Conservation (phyloP, 768 basidiomycete species). For the Naganishia vaughanmartiniae region DNA sequence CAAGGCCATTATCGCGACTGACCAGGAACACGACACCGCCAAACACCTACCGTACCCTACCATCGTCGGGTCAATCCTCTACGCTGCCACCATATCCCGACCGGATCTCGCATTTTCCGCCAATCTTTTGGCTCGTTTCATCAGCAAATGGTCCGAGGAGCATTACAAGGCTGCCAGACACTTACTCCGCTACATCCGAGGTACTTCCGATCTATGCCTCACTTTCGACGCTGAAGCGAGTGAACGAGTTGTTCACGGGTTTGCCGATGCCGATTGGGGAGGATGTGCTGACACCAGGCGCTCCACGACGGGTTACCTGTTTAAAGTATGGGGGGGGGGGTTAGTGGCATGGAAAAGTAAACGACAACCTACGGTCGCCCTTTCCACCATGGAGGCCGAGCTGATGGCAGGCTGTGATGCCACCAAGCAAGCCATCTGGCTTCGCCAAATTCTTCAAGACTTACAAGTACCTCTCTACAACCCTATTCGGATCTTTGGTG, state of each 20-base stretch:
- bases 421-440: constrained; percentile 31
- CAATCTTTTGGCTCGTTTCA: constrained; percentile 22
- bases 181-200: constrained; percentile 34
- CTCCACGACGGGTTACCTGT: constrained; percentile 49
- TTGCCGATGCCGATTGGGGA: constrained; percentile 47
- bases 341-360: constrained; percentile 53
- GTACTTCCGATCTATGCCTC: constrained; percentile 31
- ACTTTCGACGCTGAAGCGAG: constrained; percentile 22
- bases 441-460: constrained; percentile 9
- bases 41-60: constrained; percentile 16
- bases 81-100: constrained; percentile 19
- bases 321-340: constrained; percentile 47
- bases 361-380: constrained; percentile 51
- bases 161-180: constrained; percentile 33
- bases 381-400: constrained; percentile 49
- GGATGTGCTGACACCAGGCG: constrained; percentile 40
- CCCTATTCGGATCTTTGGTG: constrained; percentile 1
- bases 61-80: constrained; percentile 2
- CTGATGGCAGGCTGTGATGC: constrained; percentile 52
- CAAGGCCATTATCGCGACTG: constrained; percentile 26
- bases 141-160: constrained; percentile 25
- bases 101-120: constrained; percentile 34
- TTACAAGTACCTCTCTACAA: not conserved
- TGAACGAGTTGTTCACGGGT: constrained; percentile 27
- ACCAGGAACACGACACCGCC: constrained; percentile 27